Evolutionary conservation across 1,284 basidiomycete species (phyloP), one percentile per base, ranked within the genome.

Genomic region (Cerioporus squamosus): DNA sequence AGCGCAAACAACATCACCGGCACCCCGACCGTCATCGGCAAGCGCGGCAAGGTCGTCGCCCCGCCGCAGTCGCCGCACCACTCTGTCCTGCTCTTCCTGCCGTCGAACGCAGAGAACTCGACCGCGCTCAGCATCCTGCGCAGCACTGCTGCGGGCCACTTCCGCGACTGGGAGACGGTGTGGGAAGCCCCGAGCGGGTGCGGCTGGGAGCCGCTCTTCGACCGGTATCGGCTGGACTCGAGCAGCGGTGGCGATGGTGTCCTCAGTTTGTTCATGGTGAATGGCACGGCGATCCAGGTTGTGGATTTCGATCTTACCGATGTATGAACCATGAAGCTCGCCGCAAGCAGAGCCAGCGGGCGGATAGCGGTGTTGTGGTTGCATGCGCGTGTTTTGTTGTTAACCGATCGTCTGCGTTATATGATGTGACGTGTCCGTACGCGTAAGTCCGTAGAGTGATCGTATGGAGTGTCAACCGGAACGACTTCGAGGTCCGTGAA

Each of bases 21-120:
- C 20, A 77, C 76, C 3, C 76, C 75, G 2, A 77, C 75, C 5
- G 73, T 75, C 39, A 78, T 76, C 59, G 77, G 77, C 31, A 78
- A 79, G 63, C 74, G 77, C 51, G 77, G 76, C 36, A 79, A 78
- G 62, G 64, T 78, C 40, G 70, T 74, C 51, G 56, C 70, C 3
- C 64, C 67, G 22, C 62, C 69, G 7, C 51, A 57, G 20, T 63
- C 61, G 5, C 44, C 59, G 50, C 18, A 53, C 22, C 42, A 57
- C 12, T 66, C 63, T 1, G 63, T 78, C 3, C 62, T 77, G 33
- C 74, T 74, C 5, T 65, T 79, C 38, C 67, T 79, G 3, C 77
- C 77, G 10, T 74, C 72, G 15, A 79, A 79, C 61, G 73, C 74
- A 10, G 64, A 67, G 5, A 74, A 74, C 53, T 75, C 75, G 18